Conservation (phyloP, 495 filamentous ascomycete species). For the Penicillium taxi region DNA sequence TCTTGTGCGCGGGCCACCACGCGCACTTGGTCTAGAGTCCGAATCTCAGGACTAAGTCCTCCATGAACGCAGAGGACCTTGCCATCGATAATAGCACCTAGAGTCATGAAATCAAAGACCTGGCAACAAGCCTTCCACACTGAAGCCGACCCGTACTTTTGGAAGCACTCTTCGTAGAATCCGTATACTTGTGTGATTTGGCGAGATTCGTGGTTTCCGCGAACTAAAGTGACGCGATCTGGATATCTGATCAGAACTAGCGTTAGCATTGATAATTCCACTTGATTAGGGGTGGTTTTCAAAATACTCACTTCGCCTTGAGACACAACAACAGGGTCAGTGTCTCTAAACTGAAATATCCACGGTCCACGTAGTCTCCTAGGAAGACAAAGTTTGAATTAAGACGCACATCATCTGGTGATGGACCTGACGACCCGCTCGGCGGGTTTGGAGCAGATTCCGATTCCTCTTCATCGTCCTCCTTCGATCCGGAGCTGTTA, state of each 20-base stretch:
- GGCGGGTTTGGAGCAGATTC: conserved; percentile 15
- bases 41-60: conserved; percentile 91
- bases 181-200: conserved; percentile 99
- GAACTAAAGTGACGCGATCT: conserved; percentile 88
- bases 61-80: conserved; percentile 96
- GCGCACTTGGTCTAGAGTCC: conserved; percentile 93
- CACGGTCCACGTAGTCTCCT: conserved; percentile 94
- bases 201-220: conserved; percentile 94
- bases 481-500: conserved; percentile 33
- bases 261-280: neutral
- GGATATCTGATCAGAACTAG: conserved; percentile 57
- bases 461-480: conserved; percentile 36
- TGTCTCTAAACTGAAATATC: conserved; percentile 96
- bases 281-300: neutral
- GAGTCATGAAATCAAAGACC: conserved; percentile 94
- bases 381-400: conserved; percentile 89
- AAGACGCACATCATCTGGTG: conserved; percentile 34
- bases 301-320: conserved; percentile 77
- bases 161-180: conserved; percentile 97
- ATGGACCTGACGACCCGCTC: conserved; percentile 33
- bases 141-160: conserved; percentile 95
- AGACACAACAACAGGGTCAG: conserved; percentile 92
- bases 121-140: conserved; percentile 99
- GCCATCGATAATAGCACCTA: conserved; percentile 94
- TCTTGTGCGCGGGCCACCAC: conserved; percentile 95